Evolutionary conservation across 2,329 filamentous ascomycete species (phyloP).

Genomic region (Colletotrichum lindemuthianum): DNA sequence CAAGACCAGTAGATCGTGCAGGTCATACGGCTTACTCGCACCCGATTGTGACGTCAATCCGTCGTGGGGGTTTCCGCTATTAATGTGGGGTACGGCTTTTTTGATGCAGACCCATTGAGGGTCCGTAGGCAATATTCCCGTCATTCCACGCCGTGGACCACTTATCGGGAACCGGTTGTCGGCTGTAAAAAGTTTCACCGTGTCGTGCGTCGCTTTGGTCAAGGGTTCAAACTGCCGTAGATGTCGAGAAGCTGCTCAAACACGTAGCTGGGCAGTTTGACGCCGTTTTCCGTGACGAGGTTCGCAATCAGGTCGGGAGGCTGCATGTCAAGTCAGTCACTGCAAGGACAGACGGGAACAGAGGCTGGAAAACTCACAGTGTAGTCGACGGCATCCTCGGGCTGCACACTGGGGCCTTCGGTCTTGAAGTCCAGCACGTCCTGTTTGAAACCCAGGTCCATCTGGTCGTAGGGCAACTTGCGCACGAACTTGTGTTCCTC

Average conservation of each 20-base stretch:
- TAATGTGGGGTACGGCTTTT: background rate
- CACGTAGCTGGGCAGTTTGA: constrained; percentile 75
- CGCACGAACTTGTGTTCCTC: constrained; percentile 98
- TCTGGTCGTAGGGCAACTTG: constrained; percentile 83
- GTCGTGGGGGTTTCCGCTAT: background rate
- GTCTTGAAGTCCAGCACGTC: constrained; percentile 78
- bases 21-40: constrained; percentile 7
- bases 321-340: constrained; percentile 49
- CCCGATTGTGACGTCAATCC: constrained; percentile 11
- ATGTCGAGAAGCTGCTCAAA: constrained; percentile 77
- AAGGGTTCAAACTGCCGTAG: constrained; percentile 52
- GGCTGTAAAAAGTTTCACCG: no score
- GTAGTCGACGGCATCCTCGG: constrained; percentile 73
- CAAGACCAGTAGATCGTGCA: background rate
- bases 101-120: background rate
- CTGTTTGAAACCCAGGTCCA: constrained; percentile 82
- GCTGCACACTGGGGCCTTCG: constrained; percentile 55
- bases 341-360: background rate
- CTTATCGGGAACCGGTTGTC: no score
- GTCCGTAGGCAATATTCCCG: background rate
- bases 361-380: constrained; percentile 61
- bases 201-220: background rate
- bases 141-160: constrained; percentile 1
- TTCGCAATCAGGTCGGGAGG: constrained; percentile 76
- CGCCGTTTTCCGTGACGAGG: constrained; percentile 80